These are phyloP conservation scores for Trichoderma oligosporum DNA, from an alignment of 2,329 filamentous ascomycete species.

Conservation along the genomic window DNA sequence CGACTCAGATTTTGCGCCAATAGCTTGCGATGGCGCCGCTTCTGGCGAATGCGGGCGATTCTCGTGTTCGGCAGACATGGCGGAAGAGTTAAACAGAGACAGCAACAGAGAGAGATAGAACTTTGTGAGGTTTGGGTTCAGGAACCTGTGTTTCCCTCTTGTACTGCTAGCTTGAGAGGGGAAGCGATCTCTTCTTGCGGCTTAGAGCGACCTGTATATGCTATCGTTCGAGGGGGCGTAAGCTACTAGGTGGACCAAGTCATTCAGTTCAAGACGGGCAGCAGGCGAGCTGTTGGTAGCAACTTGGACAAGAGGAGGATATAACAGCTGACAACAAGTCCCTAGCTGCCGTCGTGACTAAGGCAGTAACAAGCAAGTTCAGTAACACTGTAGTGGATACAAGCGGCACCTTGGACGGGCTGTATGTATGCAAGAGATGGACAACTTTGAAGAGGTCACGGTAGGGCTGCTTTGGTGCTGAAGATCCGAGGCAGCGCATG, in stretches of 20 bases:
- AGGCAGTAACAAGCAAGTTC: constrained; percentile 10
- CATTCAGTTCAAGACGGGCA: constrained; percentile 12
- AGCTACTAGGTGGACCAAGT: background rate
- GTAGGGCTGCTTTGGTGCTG: constrained; percentile 19
- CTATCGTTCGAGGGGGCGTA: background rate
- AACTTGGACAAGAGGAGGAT: constrained; percentile 6
- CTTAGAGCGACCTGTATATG: background rate
- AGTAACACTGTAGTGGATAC: constrained; percentile 12
- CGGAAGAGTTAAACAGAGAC: background rate
- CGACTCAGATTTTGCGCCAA: constrained; percentile 55
- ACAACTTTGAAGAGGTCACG: background rate
- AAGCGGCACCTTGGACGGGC: background rate
- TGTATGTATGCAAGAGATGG: background rate
- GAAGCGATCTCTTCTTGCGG: constrained; percentile 1
- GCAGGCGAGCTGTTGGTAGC: background rate
- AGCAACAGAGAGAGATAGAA: background rate
- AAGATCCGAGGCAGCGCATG: constrained; percentile 17
- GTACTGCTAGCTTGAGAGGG: constrained; percentile 1
- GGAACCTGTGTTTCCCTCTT: background rate
- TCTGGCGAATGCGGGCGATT: constrained; percentile 51
- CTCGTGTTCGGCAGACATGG: constrained; percentile 36
- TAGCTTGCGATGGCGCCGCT: constrained; percentile 57
- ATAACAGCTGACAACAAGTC: constrained; percentile 6
- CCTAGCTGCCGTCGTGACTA: constrained; percentile 1
- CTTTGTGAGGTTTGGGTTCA: background rate